Base-by-base conservation (phyloP, 495 filamentous ascomycete genomes). In the Xylaria longipes region DNA sequence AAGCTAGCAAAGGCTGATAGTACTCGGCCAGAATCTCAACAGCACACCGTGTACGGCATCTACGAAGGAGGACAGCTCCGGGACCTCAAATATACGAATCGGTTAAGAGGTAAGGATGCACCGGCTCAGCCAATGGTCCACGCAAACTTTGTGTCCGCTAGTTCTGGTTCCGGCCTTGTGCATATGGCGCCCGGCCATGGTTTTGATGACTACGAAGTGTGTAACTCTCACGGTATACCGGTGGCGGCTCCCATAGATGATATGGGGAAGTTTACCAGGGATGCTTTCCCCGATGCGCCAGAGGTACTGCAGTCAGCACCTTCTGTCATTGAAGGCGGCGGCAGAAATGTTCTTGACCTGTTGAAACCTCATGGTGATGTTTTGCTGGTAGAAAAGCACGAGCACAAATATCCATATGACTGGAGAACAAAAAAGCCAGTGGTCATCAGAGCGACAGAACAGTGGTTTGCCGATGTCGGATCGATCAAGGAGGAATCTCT, bases 351-450 rank as follows among this genome's bases (percentile, higher is more conserved):
- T 5, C 78, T 98, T 12, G 80, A 89, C n/a, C 86, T 92, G 46
- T 82, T 95, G 2, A 72, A 78, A 29, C 66, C 70, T 3, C 25
- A 74, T 65, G 83, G 86, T 1, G 76, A 84, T 68, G 86, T 98
- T 17, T 80, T 97, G 31, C 83, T 85, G 4, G 85, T 86, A 14
- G 90, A 95, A 69, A 83, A 84, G 64, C 92, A 94, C 79, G 82
- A 82, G 67, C 97, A 98, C 85, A 98, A 97, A 78, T 97, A 98
- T 79, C 96, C 96, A 0, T 97, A 97, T 77, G 96, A 99, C 80
- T 98, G 96, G 97, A 87, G 97, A 43, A 96, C 96, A 4, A 98
- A 98, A 79, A 87, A 89, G 71, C 96, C 96, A 25, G 89, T 98
- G 33, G 94, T 99, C 70, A 86, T 97, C 22, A 82, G 96, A 73